Percentiles rank a stretch among this genome's conserved stretches.
These are phyloP conservation scores for Linum lewisii DNA, from an alignment of 345 rosid genomes.

Conservation along the genomic window DNA sequence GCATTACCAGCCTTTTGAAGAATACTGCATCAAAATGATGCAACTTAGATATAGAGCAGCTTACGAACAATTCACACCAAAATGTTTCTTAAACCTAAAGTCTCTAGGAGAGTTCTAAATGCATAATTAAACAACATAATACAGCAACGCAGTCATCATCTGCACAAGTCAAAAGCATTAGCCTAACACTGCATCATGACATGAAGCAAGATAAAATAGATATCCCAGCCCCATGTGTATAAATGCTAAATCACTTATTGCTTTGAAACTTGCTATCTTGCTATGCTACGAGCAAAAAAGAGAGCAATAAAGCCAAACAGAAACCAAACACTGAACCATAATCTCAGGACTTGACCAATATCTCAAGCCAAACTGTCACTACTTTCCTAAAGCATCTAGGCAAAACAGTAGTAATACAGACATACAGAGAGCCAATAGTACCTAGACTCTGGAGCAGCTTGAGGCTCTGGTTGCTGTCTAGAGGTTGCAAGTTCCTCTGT, in stretches of 20 bases:
- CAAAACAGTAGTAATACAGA: not conserved
- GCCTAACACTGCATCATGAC: too few species aligned
- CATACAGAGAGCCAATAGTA: slow-evolving; percentile 16
- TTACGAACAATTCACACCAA: not conserved
- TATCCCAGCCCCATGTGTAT: too few species aligned
- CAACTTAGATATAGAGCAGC: slow-evolving; percentile 1
- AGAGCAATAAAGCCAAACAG: not conserved
- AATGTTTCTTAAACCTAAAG: not conserved
- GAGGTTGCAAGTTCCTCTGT: slow-evolving; percentile 52
- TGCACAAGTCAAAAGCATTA: too few species aligned
- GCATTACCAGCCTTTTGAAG: slow-evolving; percentile 86
- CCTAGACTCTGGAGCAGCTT: slow-evolving; percentile 70
- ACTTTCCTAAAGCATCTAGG: not conserved
- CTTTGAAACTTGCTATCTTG: too few species aligned
- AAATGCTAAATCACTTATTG: too few species aligned
- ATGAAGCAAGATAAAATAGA: too few species aligned
- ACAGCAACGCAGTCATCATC: too few species aligned
- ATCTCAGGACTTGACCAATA: not conserved
- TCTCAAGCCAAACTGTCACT: not conserved
- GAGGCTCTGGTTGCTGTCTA: slow-evolving; percentile 37
- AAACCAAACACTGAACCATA: too few species aligned
- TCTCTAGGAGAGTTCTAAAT: not conserved
- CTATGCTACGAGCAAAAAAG: not conserved
- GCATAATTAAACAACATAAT: not conserved
- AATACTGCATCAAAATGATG: slow-evolving; percentile 38